phyloP scores from a whole-genome alignment of 441 rosid genomes.

The Iberis amara region DNA sequence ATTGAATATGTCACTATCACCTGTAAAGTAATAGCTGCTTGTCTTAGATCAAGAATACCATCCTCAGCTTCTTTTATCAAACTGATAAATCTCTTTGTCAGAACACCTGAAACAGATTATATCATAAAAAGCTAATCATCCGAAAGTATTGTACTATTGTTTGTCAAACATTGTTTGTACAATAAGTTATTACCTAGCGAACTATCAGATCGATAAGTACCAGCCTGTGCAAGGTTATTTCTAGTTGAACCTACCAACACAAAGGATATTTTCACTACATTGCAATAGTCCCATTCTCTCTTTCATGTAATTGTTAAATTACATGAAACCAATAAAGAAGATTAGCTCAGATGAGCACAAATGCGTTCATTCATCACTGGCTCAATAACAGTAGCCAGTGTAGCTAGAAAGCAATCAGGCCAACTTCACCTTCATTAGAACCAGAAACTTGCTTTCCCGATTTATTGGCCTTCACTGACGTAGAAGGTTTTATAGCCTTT shows the following conservation, averaged over 20 bases:
- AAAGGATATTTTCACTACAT: slow-evolving; percentile 26
- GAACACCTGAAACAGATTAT: slow-evolving; percentile 58
- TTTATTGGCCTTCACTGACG: slow-evolving; percentile 54
- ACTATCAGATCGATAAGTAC: slow-evolving; percentile 98
- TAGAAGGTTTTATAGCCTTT: slow-evolving; percentile 58
- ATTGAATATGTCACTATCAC: slow-evolving; percentile 45
- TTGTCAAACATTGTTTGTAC: background rate
- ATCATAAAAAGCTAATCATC: background rate
- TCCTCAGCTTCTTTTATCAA: slow-evolving; percentile 93
- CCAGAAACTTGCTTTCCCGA: slow-evolving; percentile 52
- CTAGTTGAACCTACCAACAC: slow-evolving; percentile 82
- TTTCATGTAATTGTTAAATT: too few species aligned
- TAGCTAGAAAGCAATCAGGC: slow-evolving; percentile 12
- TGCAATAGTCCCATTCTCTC: background rate
- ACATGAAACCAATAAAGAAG: too few species aligned
- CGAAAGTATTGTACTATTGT: background rate
- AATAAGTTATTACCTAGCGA: slow-evolving; percentile 63
- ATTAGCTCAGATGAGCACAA: slow-evolving; percentile 4
- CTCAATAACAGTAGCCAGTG: background rate
- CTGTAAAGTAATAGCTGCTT: slow-evolving; percentile 91
- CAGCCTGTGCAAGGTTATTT: slow-evolving; percentile 68
- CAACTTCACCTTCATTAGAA: slow-evolving; percentile 58
- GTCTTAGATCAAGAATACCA: slow-evolving; percentile 89
- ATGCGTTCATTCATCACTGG: slow-evolving; percentile 7
- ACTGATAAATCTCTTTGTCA: slow-evolving; percentile 93